phyloP scores from a whole-genome alignment of 2,329 filamentous ascomycete species.

The Fusarium robinianum region DNA sequence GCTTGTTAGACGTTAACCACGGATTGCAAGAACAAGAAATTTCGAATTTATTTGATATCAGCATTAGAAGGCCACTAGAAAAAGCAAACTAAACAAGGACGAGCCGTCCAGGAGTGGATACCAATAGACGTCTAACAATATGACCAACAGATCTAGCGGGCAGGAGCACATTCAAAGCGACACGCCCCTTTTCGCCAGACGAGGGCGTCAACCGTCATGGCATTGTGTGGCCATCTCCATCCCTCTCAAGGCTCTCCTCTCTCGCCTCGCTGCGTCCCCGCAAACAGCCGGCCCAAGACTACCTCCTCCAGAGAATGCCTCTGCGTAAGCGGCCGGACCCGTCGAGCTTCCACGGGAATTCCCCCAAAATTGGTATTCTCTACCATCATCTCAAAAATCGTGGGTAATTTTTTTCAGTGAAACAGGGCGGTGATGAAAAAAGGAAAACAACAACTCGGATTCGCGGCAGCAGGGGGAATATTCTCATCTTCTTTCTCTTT shows the following conservation, averaged over 20 bases:
- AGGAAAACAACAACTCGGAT: slow-evolving; percentile 44
- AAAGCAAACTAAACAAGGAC: slow-evolving; percentile 49
- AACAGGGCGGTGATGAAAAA: slow-evolving; percentile 41
- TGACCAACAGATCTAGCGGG: slow-evolving; percentile 20
- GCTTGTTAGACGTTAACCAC: slow-evolving; percentile 1
- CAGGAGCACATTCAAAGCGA: slow-evolving; percentile 9
- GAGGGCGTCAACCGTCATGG: slow-evolving; percentile 29
- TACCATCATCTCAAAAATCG: slow-evolving; percentile 40
- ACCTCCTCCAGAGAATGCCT: slow-evolving; percentile 26
- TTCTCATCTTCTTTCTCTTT: slow-evolving; percentile 49
- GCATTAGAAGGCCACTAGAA: slow-evolving; percentile 67
- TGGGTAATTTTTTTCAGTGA: slow-evolving; percentile 33
- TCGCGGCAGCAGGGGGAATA: slow-evolving; percentile 49
- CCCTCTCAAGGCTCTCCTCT: slow-evolving; percentile 25
- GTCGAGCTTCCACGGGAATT: slow-evolving; percentile 20
- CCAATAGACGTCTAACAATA: slow-evolving; percentile 35
- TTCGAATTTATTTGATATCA: slow-evolving; percentile 59
- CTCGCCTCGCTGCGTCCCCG: slow-evolving; percentile 27
- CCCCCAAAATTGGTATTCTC: slow-evolving; percentile 25
- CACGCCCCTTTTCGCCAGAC: slow-evolving; percentile 21
- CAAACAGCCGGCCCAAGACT: slow-evolving; percentile 25
- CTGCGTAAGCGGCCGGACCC: slow-evolving; percentile 22
- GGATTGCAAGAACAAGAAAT: slow-evolving; percentile 35
- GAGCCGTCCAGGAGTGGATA: slow-evolving; percentile 38
- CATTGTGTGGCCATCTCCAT: slow-evolving; percentile 28